Evolutionary conservation across 2,329 filamentous ascomycete genomes (phyloP), one percentile per base, ranked within the genome.

Genomic region (Microcera coccophila): DNA sequence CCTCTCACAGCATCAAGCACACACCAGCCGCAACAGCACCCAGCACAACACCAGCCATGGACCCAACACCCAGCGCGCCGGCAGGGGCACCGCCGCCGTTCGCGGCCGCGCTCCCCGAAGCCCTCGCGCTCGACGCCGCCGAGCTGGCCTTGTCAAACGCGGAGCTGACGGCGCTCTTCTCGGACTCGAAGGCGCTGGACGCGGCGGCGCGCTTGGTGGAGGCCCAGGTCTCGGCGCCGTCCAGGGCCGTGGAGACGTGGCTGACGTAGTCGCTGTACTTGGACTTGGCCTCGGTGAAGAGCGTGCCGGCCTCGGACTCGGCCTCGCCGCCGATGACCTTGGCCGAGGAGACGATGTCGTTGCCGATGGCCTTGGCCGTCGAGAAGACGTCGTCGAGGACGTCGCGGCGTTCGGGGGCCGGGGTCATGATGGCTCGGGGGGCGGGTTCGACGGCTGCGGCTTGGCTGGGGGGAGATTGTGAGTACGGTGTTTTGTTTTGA

Each of bases 21-120:
- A 48, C 54, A 9, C 55, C 55, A 29, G 57, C 49, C 3, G 57
- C 57, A 17, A 55, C 50, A 19, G 45, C 41, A 15, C 42, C 43
- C 4, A 51, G 51, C 15, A 54, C 34, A 12, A 48, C 26, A n/a
- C 44, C 56, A 21, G 50, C 43, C 40, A 49, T 42, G 10, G 39
- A 39, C n/a, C 42, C 28, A n/a, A 21, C 22, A 2, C 42, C 28
- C 3, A 50, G 21, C 34, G 15, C 44, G 9, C 41, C 8, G 3
- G 56, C 54, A 20, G 54, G 54, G 33, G 48, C 50, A 36, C 48
- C 49, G 3, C 50, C 37, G 18, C 42, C 19, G 28, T n/a, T n/a
- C n/a, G n/a, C n/a, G n/a, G n/a, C n/a, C n/a, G 35, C n/a, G n/a
- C n/a, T n/a, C n/a, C n/a, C n/a, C n/a, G n/a, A n/a, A n/a, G n/a